Evolutionary conservation across 2,329 filamentous ascomycete species (phyloP), one percentile per base, ranked within the genome.

Genomic region (Stagonosporopsis vannaccii): DNA sequence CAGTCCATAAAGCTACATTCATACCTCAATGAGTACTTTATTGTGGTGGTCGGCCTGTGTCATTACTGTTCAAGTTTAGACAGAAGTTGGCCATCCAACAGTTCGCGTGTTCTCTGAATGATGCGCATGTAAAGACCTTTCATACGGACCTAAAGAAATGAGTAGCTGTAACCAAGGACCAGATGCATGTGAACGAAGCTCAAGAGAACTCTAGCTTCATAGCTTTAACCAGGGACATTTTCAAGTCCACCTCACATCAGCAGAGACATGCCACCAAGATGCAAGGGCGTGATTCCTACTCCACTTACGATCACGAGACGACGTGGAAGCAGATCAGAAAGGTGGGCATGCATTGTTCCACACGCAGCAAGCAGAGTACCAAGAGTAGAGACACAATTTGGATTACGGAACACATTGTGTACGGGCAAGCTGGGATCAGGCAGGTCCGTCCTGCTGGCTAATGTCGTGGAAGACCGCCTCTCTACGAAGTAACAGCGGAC

Each of bases 361-460:
- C 44, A 42, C 17, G 0, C 49, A 59, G 46, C 49, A 2, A 8
- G 8, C 35, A 6, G 58, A 67, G 37, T 77, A 76, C 44, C 37
- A 59, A 36, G 39, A 63, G 6, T 76, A 72, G 75, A 77, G 60
- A 61, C 36, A 49, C 9, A n/a, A 36, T 23, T 22, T 46, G 17
- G 19, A 51, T 22, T 61, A 72, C 26, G 60, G 46, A 35, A 77
- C 77, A 0, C 82, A 0, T 1, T 80, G 0, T 75, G 65, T 26
- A 70, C 48, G 9, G 79, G 79, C 4, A 80, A 77, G 40, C 64
- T 82, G 0, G 79, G 80, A 1, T 77, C 74, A 0, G 79, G 80
- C 0, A 82, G 82, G 52, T 80, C 80, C 0, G 78, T 82, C 1
- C 45, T 78, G 7, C 42, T 81, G 4, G 79, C 80, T 1, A 82